Base-by-base conservation (phyloP, 2,329 filamentous ascomycete genomes). In the Kalmusia sp. region DNA sequence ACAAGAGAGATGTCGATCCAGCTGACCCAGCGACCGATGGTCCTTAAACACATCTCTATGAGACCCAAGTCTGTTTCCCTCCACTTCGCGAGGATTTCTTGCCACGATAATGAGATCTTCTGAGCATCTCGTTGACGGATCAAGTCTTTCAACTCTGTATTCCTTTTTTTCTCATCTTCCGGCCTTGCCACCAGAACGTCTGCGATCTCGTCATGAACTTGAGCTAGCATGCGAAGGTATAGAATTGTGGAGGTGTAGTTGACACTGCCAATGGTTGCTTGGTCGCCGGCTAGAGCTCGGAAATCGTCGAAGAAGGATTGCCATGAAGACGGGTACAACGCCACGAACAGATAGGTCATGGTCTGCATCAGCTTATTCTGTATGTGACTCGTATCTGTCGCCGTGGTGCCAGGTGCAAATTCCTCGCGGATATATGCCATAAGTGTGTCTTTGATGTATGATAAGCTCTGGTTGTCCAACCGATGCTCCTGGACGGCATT, bases 341-440 rank as follows among this genome's bases (percentile, higher is more conserved):
- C 86, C 30, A 92, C 89, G 75, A 99, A 99, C 45, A 99, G 87
- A 69, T 92, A 95, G 8, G 95, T 99, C 65, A 99, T 80, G 11
- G 93, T 96, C 78, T 99, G 95, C 39, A 93, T 93, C 62, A 99
- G 86, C 78, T 99, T 99, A 79, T 98, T 99, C 77, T 98, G 93
- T 37, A 99, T 88, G 61, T 85, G 84, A 21, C 86, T 74, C 7
- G 88, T 85, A 72, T 99, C 95, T 58, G 87, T 77, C 47, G 80
- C 76, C 53, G 82, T 80, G 50, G 84, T 82, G 27, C 77, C 76
- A 33, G 82, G 79, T 48, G 86, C 84, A 73, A 97, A 98, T 43
- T 84, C 86, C 65, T 88, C 85, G 61, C 86, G 86, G 55, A 95
- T 83, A 75, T 98, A 97, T 63, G 86, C 84, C 77, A 96, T 82